Base-by-base conservation (phyloP, 2,329 filamentous ascomycete genomes). In the Aspergillus tanneri region DNA sequence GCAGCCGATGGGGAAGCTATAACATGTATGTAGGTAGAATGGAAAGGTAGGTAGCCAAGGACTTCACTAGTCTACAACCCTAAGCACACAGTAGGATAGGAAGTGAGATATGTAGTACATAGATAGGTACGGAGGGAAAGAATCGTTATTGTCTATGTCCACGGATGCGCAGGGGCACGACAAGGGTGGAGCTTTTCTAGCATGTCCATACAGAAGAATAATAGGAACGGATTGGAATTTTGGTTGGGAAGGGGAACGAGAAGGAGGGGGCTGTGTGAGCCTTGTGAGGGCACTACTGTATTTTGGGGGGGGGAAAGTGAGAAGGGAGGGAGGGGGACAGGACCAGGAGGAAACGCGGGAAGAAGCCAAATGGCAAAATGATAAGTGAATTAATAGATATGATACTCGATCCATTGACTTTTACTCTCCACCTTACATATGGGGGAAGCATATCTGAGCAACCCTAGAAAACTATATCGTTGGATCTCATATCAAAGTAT, bases 201-300 rank as follows among this genome's bases (percentile, higher is more conserved):
- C 28, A 32, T 6, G 4, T 28, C 25, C 25, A n/a, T 32, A 30
- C 27, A 30, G 27, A 30, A n/a, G n/a, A n/a, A n/a, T n/a, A n/a
- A n/a, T n/a, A n/a, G n/a, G n/a, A n/a, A n/a, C n/a, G n/a, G n/a
- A n/a, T 25, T 25, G 19, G 28, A 27, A 18, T 37, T 52, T 39
- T 38, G 46, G 46, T 42, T 46, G 41, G 46, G 46, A 22, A 14
- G 28, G 14, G 21, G 19, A 38, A 32, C 16, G 24, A 25, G 27
- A 36, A 36, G 47, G 46, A 45, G 47, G 48, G 39, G 54, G 52
- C 43, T 49, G 49, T 46, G 47, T 50, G 42, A 37, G 22, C 34
- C 14, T 11, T 11, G n/a, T 37, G 34, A 37, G n/a, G n/a, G n/a
- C n/a, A n/a, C n/a, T n/a, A n/a, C n/a, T n/a, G n/a, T 32, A n/a